Percentiles rank a stretch among this genome's conserved stretches.
Evolutionary conservation across 2,329 filamentous ascomycete species (phyloP).

Genomic region (Diaporthe citrichinensis): DNA sequence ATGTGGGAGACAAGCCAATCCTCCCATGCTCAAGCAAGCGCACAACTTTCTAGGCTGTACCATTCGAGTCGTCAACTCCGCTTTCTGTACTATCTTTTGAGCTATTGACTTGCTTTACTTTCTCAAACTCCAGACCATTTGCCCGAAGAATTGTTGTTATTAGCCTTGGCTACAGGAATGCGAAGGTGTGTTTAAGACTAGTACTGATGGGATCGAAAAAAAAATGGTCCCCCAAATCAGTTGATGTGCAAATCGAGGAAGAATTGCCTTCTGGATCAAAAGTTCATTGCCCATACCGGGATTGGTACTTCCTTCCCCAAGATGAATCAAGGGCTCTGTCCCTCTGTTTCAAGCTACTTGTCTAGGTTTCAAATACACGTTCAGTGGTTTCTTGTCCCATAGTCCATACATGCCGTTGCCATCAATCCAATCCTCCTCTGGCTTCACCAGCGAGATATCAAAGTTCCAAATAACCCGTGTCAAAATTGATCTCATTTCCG

Average conservation of each 20-base stretch:
- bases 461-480: constrained; percentile 61
- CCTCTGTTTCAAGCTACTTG: too few relatives aligned
- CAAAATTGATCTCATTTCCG: constrained; percentile 62
- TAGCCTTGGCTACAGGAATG: too few relatives aligned
- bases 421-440: constrained; percentile 50
- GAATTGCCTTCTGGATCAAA: too few relatives aligned
- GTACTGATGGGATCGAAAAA: too few relatives aligned
- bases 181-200: too few relatives aligned
- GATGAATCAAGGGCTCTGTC: not conserved
- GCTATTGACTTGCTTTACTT: too few relatives aligned
- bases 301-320: not conserved
- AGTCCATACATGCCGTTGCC: constrained; percentile 51
- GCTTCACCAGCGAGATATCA: constrained; percentile 55
- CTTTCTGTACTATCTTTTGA: not conserved
- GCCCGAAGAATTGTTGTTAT: too few relatives aligned
- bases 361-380: constrained; percentile 49
- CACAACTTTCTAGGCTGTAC: not conserved
- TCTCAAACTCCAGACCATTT: too few relatives aligned
- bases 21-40: not conserved
- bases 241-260: too few relatives aligned
- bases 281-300: too few relatives aligned
- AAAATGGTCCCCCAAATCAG: too few relatives aligned
- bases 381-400: constrained; percentile 53
- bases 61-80: not conserved
- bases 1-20: not conserved